Evolutionary conservation across 257 asterid species (phyloP).

Genomic region (Handroanthus guayacan): DNA sequence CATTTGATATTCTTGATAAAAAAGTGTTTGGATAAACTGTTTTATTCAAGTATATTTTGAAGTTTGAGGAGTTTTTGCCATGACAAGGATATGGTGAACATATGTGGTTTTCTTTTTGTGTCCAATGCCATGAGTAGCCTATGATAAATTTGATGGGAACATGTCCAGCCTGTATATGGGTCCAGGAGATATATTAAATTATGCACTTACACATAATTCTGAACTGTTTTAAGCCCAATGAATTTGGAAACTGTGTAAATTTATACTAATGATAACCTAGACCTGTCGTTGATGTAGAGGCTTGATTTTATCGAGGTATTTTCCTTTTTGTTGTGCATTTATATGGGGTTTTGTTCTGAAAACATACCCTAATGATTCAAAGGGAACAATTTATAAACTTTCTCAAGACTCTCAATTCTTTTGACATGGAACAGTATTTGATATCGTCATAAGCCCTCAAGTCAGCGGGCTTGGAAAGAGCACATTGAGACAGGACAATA

Average conservation of each 20-base stretch:
- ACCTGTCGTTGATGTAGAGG: too few species aligned
- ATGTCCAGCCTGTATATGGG: constrained; percentile 46
- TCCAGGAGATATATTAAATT: neutral
- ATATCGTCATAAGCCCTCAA: too few species aligned
- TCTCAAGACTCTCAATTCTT: too few species aligned
- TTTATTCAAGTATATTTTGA: constrained; percentile 16
- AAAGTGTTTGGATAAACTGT: constrained; percentile 21
- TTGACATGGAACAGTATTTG: too few species aligned
- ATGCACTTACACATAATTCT: neutral
- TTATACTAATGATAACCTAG: neutral
- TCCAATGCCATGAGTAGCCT: constrained; percentile 31
- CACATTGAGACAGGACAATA: too few species aligned
- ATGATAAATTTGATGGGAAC: constrained; percentile 37
- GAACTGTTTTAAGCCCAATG: neutral
- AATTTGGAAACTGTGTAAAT: neutral
- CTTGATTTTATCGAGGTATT: too few species aligned
- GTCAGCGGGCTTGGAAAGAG: too few species aligned
- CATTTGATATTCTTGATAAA: neutral
- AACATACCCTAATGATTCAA: too few species aligned
- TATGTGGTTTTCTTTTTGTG: constrained; percentile 14
- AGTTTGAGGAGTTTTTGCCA: neutral
- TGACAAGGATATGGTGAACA: neutral
- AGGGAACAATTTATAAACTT: too few species aligned
- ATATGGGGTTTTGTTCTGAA: too few species aligned
- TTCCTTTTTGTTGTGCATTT: too few species aligned